A percentile compares a stretch with the other conserved stretches of the same genome.
Evolutionary conservation across 805 yeast species (phyloP).

Genomic region (Pichia membranifaciens): DNA sequence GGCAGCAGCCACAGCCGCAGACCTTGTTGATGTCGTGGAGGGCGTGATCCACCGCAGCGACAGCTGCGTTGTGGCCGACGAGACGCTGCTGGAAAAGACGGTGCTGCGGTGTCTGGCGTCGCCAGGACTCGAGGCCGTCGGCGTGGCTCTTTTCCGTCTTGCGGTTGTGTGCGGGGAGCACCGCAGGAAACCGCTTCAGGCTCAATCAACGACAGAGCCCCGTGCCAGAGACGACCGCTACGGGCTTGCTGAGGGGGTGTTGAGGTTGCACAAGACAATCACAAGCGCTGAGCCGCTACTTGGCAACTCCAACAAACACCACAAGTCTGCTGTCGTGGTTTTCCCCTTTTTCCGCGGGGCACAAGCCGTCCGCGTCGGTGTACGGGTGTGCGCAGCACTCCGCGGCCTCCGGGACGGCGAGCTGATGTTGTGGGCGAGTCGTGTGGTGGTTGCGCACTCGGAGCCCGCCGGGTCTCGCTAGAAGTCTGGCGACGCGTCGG

Average conservation of each 20-base stretch:
- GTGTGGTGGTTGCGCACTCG: background rate
- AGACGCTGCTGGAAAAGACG: background rate
- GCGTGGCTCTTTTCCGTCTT: background rate
- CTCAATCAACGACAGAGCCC: background rate
- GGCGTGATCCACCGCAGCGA: no score
- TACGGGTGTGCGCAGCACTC: background rate
- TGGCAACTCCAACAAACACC: no score
- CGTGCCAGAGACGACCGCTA: no score
- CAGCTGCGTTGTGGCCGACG: background rate
- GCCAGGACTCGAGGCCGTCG: background rate
- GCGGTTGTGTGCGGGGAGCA: background rate
- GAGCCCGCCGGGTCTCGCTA: no score
- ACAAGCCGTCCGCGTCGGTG: background rate
- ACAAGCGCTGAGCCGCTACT: background rate
- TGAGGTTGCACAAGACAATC: no score
- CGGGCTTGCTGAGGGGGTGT: no score
- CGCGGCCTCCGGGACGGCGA: background rate
- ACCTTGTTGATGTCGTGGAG: no score
- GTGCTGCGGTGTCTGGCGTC: background rate
- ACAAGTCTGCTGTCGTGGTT: background rate
- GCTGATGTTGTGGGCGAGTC: constrained; percentile 1
- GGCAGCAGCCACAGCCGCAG: no score
- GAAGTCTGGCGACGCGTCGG: no score
- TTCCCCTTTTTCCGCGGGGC: background rate
- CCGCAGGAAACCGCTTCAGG: background rate